Percentiles rank a stretch among this genome's conserved stretches.
Conservation (phyloP, 805 yeast genomes). For the Deakozyma indianensis region DNA sequence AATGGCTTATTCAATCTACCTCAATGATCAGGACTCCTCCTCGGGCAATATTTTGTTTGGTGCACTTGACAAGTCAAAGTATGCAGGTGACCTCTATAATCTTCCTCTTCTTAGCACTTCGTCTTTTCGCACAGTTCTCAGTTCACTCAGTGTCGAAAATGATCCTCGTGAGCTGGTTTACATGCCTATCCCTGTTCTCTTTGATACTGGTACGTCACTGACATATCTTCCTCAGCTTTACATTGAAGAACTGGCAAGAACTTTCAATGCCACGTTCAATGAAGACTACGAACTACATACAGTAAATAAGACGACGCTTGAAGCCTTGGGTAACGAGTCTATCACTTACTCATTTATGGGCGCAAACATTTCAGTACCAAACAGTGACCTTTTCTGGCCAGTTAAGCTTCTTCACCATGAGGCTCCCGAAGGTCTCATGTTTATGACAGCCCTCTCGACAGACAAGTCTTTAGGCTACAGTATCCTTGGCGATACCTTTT, state of each 20-base stretch:
- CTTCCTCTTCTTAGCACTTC: conserved; percentile 25
- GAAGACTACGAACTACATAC: conserved; percentile 26
- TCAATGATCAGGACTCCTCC: conserved; percentile 26
- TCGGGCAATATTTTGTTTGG: conserved; percentile 56
- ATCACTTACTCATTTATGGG: conserved; percentile 40
- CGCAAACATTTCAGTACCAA: conserved; percentile 32
- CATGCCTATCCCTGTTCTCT: conserved; percentile 22
- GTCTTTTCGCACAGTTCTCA: conserved; percentile 3
- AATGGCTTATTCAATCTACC: conserved; percentile 47
- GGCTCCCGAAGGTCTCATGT: conserved; percentile 12
- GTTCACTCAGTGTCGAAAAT: background rate
- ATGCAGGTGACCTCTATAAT: conserved; percentile 31
- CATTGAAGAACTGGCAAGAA: conserved; percentile 19
- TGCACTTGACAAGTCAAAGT: conserved; percentile 53
- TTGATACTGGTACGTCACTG: conserved; percentile 46
- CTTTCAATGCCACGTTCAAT: conserved; percentile 29
- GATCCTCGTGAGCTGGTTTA: background rate
- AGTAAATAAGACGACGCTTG: conserved; percentile 22
- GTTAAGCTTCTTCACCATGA: conserved; percentile 15
- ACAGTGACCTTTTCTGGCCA: conserved; percentile 21
- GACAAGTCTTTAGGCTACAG: conserved; percentile 18
- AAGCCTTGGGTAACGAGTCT: conserved; percentile 9
- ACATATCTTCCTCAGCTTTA: conserved; percentile 31
- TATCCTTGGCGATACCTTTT: conserved; percentile 43
- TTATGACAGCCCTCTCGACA: conserved; percentile 16